Base-by-base conservation (phyloP, 352 stramenopile genomes). In the Globisporangium uncinulatum region DNA sequence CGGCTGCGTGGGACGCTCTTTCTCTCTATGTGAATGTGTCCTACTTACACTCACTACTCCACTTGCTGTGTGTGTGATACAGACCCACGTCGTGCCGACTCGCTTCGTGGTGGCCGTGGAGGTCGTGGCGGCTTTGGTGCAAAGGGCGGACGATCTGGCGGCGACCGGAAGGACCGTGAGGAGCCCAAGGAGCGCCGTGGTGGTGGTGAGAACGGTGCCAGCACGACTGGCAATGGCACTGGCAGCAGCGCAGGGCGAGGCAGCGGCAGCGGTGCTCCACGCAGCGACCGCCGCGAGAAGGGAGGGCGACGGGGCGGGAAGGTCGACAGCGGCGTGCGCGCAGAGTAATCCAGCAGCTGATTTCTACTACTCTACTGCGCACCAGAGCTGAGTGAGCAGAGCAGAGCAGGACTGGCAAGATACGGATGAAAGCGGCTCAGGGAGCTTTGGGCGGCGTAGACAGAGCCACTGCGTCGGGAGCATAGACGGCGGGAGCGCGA, bases 121-220 rank as follows among this genome's bases (percentile, higher is more conserved):
- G 69, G 71, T 10, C 67, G 76, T 49, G 77, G 71, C 45, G 79
- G 71, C 17, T 59, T 65, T 67, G 80, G 76, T 46, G 62, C 65
- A 20, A 79, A 75, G 32, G 76, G 74, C 47, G 79, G 74, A 32
- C 76, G 85, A 50, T 66, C 66, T 51, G 55, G 57, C 10, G 71
- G 70, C 47, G 81, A 89, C 14, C 76, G 79, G 51, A 89, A 88
- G 70, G 75, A 87, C 34, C 82, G 79, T 42, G 81, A 76, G 24
- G 76, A 89, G 6, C 61, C 71, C 17, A 87, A 89, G 21, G 69
- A 78, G 37, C 63, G 61, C 36, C 66, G 65, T 52, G 36, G 53
- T 36, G 45, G 20, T n/a, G 44, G 64, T 39, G 59, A 62, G 21
- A 56, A 37, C 48, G 19, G 62, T 53, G 44, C 41, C 36, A 68